A percentile compares a stretch with the other conserved stretches of the same genome.
Conservation (phyloP, 805 yeast species). For the Yarrowia osloensis region DNA sequence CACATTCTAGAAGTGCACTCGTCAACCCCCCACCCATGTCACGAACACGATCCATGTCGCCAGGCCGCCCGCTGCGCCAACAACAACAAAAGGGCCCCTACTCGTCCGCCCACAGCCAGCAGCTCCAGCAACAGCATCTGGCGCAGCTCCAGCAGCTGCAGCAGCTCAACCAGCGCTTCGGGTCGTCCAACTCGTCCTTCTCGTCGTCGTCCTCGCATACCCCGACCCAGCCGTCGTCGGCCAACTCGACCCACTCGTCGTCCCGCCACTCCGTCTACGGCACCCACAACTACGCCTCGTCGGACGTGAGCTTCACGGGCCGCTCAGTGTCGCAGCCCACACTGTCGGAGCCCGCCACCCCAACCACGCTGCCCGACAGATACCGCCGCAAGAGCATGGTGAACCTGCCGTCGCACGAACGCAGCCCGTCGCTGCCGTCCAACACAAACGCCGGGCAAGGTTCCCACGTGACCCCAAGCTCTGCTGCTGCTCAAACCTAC, state of each 20-base stretch:
- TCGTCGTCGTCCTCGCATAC: slow-evolving; percentile 19
- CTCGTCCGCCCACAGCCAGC: slow-evolving; percentile 7
- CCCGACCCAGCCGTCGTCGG: not conserved
- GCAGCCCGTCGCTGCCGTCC: slow-evolving; percentile 7
- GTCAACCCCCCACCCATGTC: slow-evolving; percentile 4
- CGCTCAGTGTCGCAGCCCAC: slow-evolving; percentile 18
- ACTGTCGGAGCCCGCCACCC: not conserved
- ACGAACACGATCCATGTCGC: slow-evolving; percentile 1
- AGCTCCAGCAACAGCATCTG: slow-evolving; percentile 30
- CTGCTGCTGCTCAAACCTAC: slow-evolving; percentile 8
- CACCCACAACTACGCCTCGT: slow-evolving; percentile 17
- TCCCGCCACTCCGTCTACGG: slow-evolving; percentile 26
- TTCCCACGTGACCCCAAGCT: slow-evolving; percentile 1
- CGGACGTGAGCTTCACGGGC: not conserved
- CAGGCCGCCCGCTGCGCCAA: slow-evolving; percentile 18
- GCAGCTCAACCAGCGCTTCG: slow-evolving; percentile 30
- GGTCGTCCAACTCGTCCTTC: slow-evolving; percentile 28
- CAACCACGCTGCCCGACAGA: slow-evolving; percentile 1
- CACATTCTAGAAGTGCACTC: too few species aligned
- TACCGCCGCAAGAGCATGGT: slow-evolving; percentile 27
- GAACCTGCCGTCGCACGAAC: slow-evolving; percentile 16
- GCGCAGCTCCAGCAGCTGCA: slow-evolving; percentile 30
- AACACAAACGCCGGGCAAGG: not conserved
- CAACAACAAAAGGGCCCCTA: not conserved
- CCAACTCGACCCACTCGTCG: slow-evolving; percentile 9